phyloP scores from a whole-genome alignment of 1,284 basidiomycete genomes.

The Coniferiporia sulphurascens region DNA sequence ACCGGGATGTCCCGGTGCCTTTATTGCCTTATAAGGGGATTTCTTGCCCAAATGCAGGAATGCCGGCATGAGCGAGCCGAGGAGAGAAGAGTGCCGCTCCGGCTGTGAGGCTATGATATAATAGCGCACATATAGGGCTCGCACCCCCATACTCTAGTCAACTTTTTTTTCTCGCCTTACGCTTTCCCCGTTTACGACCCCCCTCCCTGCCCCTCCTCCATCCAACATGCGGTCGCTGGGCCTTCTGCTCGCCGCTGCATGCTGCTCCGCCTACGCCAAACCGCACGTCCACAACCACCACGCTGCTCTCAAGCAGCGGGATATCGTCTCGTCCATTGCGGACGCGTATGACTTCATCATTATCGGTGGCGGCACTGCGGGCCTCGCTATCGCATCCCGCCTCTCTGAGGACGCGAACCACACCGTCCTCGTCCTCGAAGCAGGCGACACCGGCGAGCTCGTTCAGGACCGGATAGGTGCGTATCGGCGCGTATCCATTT shows the following conservation, averaged over 20 bases:
- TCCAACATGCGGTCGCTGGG: constrained; percentile 12
- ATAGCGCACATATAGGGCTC: background rate
- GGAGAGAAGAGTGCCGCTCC: no score
- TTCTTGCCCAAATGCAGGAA: background rate
- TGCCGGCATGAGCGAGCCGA: no score
- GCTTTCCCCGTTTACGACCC: background rate
- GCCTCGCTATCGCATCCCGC: constrained; percentile 65
- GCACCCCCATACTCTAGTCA: background rate
- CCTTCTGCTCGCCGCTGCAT: constrained; percentile 25
- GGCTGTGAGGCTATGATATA: background rate
- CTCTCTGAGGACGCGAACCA: constrained; percentile 64
- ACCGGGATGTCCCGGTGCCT: background rate
- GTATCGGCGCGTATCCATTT: constrained; percentile 16
- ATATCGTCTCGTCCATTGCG: constrained; percentile 37
- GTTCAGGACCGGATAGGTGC: constrained; percentile 36
- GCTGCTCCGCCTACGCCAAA: constrained; percentile 23
- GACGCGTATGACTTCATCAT: constrained; percentile 54
- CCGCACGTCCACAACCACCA: constrained; percentile 23
- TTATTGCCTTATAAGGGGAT: background rate
- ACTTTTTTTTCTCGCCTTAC: background rate
- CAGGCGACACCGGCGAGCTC: constrained; percentile 55
- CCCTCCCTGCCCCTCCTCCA: background rate
- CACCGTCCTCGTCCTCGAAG: constrained; percentile 73
- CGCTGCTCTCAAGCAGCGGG: constrained; percentile 24
- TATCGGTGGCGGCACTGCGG: constrained; percentile 66